phyloP scores from a whole-genome alignment of 768 basidiomycete species.

The Pulveroboletus sp. region DNA sequence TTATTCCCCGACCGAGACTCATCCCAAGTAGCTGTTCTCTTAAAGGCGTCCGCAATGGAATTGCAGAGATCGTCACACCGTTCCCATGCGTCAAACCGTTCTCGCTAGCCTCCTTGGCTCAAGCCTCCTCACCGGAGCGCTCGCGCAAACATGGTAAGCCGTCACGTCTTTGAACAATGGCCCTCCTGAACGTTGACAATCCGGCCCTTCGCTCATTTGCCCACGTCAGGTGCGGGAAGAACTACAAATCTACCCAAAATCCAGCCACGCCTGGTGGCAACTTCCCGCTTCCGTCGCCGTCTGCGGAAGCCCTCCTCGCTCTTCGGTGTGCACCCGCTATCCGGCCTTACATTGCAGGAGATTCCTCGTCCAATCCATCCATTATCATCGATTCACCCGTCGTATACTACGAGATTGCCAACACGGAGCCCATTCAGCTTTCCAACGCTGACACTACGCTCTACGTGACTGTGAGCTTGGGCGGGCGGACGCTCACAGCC shows the following conservation, averaged over 20 bases:
- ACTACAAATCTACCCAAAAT: slow-evolving; percentile 45
- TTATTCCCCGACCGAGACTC: neutral
- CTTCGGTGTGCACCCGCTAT: slow-evolving; percentile 57
- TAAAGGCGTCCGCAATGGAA: neutral
- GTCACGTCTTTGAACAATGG: neutral
- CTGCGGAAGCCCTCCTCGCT: slow-evolving; percentile 45
- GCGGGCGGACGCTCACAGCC: slow-evolving; percentile 40
- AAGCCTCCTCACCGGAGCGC: slow-evolving; percentile 12
- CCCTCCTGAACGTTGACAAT: no score
- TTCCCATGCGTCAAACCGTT: slow-evolving; percentile 12
- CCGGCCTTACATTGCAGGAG: slow-evolving; percentile 57
- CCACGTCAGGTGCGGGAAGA: slow-evolving; percentile 52
- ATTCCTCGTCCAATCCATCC: slow-evolving; percentile 39
- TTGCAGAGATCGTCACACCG: no score
- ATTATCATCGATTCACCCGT: slow-evolving; percentile 54
- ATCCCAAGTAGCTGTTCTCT: neutral
- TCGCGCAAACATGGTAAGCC: slow-evolving; percentile 30
- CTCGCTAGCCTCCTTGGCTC: slow-evolving; percentile 6
- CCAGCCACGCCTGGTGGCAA: slow-evolving; percentile 47
- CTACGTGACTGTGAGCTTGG: slow-evolving; percentile 42
- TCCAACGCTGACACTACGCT: slow-evolving; percentile 22
- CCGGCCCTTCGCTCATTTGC: no score
- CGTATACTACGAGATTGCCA: slow-evolving; percentile 43
- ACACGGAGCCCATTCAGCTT: slow-evolving; percentile 41
- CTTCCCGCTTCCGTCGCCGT: slow-evolving; percentile 39